phyloP scores from a whole-genome alignment of 140 eudicot species.

The Stevia rebaudiana region DNA sequence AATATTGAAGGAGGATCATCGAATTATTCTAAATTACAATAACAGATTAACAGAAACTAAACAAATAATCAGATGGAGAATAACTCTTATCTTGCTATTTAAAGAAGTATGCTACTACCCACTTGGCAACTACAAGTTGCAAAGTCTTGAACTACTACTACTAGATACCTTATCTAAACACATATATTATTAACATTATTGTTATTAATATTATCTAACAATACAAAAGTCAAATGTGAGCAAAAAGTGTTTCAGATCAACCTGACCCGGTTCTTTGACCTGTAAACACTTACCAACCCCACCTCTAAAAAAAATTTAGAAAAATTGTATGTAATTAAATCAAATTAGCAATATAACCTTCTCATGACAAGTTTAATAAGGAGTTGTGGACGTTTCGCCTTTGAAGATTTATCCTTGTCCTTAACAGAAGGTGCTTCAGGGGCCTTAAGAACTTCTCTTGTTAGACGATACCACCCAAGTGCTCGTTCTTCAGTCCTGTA shows the following conservation, averaged over 20 bases:
- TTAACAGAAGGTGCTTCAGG: constrained; percentile 72
- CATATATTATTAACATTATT: no score
- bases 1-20: no score
- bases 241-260: background rate
- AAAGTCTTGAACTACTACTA: no score
- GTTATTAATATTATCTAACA: no score
- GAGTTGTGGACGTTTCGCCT: constrained; percentile 84
- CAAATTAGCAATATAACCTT: constrained; percentile 43
- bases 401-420: constrained; percentile 78
- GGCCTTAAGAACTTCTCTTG: constrained; percentile 78
- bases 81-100: no score
- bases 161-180: no score
- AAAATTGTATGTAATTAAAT: constrained; percentile 3
- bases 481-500: constrained; percentile 92
- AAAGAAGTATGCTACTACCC: no score
- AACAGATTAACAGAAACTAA: no score
- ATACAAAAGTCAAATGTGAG: background rate
- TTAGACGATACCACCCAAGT: constrained; percentile 88
- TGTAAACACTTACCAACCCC: background rate
- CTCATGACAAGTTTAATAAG: constrained; percentile 96
- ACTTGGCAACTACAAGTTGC: no score
- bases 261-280: background rate
- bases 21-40: no score
- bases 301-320: background rate
- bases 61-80: no score